Conservation (phyloP, 169 alveolate genomes). For the Perkinsus marinus region DNA sequence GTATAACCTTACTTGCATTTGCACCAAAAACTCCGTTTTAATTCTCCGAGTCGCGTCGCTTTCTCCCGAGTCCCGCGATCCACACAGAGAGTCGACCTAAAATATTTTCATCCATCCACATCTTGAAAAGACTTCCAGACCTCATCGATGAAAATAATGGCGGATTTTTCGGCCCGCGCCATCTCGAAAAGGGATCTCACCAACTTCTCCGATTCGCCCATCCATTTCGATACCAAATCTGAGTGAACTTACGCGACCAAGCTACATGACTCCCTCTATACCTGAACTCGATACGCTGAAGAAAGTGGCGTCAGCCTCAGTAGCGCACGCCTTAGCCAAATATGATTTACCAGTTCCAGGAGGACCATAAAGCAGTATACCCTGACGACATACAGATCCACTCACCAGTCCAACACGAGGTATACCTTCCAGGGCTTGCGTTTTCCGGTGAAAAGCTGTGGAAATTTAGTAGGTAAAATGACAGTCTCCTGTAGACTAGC, state of each 20-base stretch:
- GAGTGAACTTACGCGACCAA: background rate
- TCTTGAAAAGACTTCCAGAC: constrained; percentile 20
- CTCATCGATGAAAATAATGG: constrained; percentile 96
- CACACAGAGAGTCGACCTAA: background rate
- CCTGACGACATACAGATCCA: constrained; percentile 9
- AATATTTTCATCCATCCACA: background rate
- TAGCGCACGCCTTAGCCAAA: constrained; percentile 98
- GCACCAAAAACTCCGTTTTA: constrained; percentile 96
- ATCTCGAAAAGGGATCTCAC: constrained; percentile 74
- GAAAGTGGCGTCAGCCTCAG: constrained; percentile 65
- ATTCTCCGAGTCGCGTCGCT: constrained; percentile 93
- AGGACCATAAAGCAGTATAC: constrained; percentile 81
- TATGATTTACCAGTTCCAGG: constrained; percentile 98
- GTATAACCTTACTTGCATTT: constrained; percentile 80
- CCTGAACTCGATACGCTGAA: constrained; percentile 14
- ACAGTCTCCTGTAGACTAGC: constrained; percentile 73
- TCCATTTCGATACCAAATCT: constrained; percentile 92
- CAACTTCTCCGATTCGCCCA: constrained; percentile 96
- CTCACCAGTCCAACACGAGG: background rate
- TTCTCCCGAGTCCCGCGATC: constrained; percentile 43
- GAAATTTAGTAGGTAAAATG: constrained; percentile 74
- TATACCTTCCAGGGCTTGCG: constrained; percentile 39
- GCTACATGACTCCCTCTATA: background rate
- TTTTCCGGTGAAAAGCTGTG: constrained; percentile 68
- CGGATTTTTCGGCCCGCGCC: constrained; percentile 87